Evolutionary conservation across 2,329 filamentous ascomycete genomes (phyloP), one percentile per base, ranked within the genome.

Genomic region (Aspergillus awamori): DNA sequence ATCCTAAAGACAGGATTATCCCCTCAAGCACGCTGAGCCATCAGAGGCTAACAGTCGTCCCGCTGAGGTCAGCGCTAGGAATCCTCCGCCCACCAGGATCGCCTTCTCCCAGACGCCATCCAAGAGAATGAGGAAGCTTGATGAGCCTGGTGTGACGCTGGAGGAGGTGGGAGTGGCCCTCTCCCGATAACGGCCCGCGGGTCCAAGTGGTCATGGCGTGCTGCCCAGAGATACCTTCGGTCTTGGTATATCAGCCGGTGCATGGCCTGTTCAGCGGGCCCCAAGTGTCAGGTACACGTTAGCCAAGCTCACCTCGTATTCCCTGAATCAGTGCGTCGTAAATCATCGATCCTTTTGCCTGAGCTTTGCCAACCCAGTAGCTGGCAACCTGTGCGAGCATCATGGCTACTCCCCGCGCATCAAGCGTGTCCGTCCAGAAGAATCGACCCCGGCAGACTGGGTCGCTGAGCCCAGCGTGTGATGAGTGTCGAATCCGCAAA

Each of bases 11-110:
- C 45, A 15, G 15, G 24, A 17, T n/a, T 8, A 30, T 28, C 24
- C 41, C 45, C 45, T 28, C 45, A 20, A 28, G 7, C 45, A 15
- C 45, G 15, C 24, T 8, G 22, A 26, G 45, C 13, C 6, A 26
- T 49, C 22, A 49, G 24, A 28, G 45, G 13, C 24, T 15, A 15
- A n/a, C 13, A n/a, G 45, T 15, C 24, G 24, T 49, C 24, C 10
- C 24, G 24, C 45, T 49, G 45, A 49, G 33, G 45, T 49, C 45
- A 49, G 45, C 45, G 45, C 45, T 49, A 49, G 26, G 33, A 28
- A 49, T 49, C 45, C 45, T 28, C 45, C 45, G 15, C 45, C 22
- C 45, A 26, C 22, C 45, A 28, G 45, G 24, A 28, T 49, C 45
- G 24, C 11, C 20, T 15, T 22, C 15, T 15, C 24, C 45, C 28